Base-by-base conservation (phyloP, 1,284 basidiomycete species). In the Pseudozyma pruni region DNA sequence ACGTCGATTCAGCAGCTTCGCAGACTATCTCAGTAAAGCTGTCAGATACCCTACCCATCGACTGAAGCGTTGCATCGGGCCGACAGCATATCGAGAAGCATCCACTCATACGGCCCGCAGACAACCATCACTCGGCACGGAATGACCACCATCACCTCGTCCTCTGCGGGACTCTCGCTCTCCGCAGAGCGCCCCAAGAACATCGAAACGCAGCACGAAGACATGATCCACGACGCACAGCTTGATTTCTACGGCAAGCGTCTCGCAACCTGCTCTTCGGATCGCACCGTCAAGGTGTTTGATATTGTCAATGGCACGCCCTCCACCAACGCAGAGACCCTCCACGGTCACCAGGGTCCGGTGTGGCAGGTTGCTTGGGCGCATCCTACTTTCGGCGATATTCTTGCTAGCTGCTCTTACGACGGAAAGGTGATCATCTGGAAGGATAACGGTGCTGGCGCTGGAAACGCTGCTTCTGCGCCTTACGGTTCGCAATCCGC, bases 351-450 rank as follows among this genome's bases (percentile, higher is more conserved):
- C 84, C 93, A 93, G 13, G 94, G 94, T 16, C 95, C 95, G 4
- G 93, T 98, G 33, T 98, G 95, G 94, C 94, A 96, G 83, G 90
- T 98, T 44, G 89, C 94, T n/a, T 98, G 95, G 96, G 95, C 92
- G 8, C 94, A 98, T 80, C 95, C 96, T 94, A 81, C 79, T 13
- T 80, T 93, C 75, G 95, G 95, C 1, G 90, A 92, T 69, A 96
- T 98, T 79, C 89, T 98, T 46, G 95, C 95, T 17, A 95, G 93
- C 32, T 96, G 93, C 83, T 97, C 94, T 5, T 98, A 98, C 83
- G 95, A 98, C 77, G 95, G 95, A 49, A 93, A 96, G 79, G 95
- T 98, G 40, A 88, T 98, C 83, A 95, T 98, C 74, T 98, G 96
- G 95, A 97, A 96, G 83, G 93, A 98, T 76, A 83, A 83, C 49